Evolutionary conservation across 129 eudicot genomes (phyloP).

Genomic region (Scalesia atractyloides): DNA sequence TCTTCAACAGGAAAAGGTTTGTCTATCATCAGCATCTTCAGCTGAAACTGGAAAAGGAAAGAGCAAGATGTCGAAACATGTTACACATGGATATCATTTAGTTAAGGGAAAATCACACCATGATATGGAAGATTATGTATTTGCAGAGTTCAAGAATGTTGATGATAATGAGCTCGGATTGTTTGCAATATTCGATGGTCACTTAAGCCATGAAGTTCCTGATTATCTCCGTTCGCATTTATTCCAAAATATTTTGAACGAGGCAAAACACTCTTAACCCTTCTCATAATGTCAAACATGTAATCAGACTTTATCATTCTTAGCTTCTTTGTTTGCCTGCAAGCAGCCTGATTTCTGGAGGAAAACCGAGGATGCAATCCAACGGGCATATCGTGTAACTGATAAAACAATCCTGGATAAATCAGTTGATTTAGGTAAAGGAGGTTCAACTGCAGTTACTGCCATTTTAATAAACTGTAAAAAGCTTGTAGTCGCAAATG

Average conservation of each 20-base stretch:
- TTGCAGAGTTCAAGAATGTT: no score
- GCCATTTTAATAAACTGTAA: slow-evolving; percentile 74
- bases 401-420: slow-evolving; percentile 64
- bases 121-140: slow-evolving; percentile 69
- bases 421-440: slow-evolving; percentile 62
- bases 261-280: no score
- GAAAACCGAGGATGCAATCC: no score
- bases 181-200: no score
- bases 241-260: no score
- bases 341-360: neutral
- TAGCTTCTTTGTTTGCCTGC: no score
- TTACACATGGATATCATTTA: slow-evolving; percentile 75
- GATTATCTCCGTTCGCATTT: no score
- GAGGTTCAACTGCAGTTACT: slow-evolving; percentile 91
- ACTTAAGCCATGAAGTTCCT: no score
- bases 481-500: slow-evolving; percentile 81
- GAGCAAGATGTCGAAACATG: slow-evolving; percentile 55
- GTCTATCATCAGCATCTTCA: slow-evolving; percentile 46
- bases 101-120: slow-evolving; percentile 86
- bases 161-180: no score
- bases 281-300: no score
- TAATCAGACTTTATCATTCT: no score
- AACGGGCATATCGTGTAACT: slow-evolving; percentile 67
- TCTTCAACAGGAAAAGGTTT: slow-evolving; percentile 64
- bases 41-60: slow-evolving; percentile 63